Conservation (phyloP, 768 basidiomycete species). For the Suillus spraguei region DNA sequence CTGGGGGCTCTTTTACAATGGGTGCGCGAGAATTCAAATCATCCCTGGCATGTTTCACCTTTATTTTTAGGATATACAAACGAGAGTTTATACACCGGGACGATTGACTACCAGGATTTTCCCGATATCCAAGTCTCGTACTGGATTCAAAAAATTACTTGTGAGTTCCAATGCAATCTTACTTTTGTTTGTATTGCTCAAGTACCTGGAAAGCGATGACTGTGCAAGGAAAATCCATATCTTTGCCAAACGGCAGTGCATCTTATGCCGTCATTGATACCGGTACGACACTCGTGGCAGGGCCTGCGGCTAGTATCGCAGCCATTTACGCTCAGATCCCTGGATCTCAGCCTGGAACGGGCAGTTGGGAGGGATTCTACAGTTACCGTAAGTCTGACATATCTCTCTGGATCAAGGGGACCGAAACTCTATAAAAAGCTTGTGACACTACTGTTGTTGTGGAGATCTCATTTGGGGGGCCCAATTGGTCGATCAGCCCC, state of each 20-base stretch:
- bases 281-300: slow-evolving; percentile 61
- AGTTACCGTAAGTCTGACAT: slow-evolving; percentile 38
- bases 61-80: slow-evolving; percentile 56
- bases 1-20: slow-evolving; percentile 76
- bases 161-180: slow-evolving; percentile 15
- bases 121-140: slow-evolving; percentile 43
- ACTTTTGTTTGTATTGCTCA: neutral
- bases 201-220: slow-evolving; percentile 29
- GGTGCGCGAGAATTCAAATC: slow-evolving; percentile 40
- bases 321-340: slow-evolving; percentile 50
- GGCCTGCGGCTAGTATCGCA: slow-evolving; percentile 41
- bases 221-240: slow-evolving; percentile 35
- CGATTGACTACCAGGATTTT: slow-evolving; percentile 49
- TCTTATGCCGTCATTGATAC: slow-evolving; percentile 55
- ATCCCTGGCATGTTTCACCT: slow-evolving; percentile 5
- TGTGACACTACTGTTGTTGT: slow-evolving; percentile 37
- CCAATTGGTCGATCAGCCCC: slow-evolving; percentile 47
- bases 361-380: slow-evolving; percentile 48
- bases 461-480: slow-evolving; percentile 47
- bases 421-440: slow-evolving; percentile 40
- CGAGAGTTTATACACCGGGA: slow-evolving; percentile 46
- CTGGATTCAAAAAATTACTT: slow-evolving; percentile 46
- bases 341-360: slow-evolving; percentile 40
- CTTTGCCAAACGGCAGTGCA: slow-evolving; percentile 37
- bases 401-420: neutral